These are phyloP conservation scores for Smallanthus sonchifolius DNA, from an alignment of 129 eudicot genomes.

Conservation along the genomic window DNA sequence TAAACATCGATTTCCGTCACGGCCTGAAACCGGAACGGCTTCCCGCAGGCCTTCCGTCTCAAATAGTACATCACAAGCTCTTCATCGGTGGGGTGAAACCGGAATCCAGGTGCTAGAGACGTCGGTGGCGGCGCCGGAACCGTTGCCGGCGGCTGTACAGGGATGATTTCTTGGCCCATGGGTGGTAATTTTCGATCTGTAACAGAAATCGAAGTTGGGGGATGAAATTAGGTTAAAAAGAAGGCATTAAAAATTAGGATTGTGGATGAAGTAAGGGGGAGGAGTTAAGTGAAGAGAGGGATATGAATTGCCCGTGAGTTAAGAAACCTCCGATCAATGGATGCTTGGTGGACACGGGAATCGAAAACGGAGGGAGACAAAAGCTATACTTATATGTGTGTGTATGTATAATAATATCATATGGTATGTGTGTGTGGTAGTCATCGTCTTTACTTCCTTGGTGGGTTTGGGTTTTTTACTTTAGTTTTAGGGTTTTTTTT, in stretches of 20 bases:
- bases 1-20: conserved; percentile 79
- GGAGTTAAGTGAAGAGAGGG: not conserved
- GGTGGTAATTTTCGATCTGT: conserved; percentile 10
- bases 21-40: conserved; percentile 73
- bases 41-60: conserved; percentile 65
- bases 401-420: not conserved
- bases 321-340: conserved; percentile 47
- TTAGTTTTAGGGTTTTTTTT: not conserved
- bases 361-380: conserved; percentile 10
- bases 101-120: conserved; percentile 79
- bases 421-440: conserved; percentile 13
- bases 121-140: conserved; percentile 43
- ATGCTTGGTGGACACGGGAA: conserved; percentile 92
- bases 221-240: conserved; percentile 16
- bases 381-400: not conserved
- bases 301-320: conserved; percentile 44
- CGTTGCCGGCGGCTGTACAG: conserved; percentile 16
- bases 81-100: conserved; percentile 90
- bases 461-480: conserved; percentile 21
- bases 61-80: conserved; percentile 73
- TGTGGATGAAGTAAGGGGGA: conserved; percentile 37
- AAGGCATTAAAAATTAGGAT: conserved; percentile 17
- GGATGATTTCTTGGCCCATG: conserved; percentile 56
- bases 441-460: conserved; percentile 26
- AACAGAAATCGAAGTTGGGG: conserved; percentile 2